These are phyloP conservation scores for Sugiyamaella lignohabitans DNA, from an alignment of 805 yeast genomes.

Conservation along the genomic window DNA sequence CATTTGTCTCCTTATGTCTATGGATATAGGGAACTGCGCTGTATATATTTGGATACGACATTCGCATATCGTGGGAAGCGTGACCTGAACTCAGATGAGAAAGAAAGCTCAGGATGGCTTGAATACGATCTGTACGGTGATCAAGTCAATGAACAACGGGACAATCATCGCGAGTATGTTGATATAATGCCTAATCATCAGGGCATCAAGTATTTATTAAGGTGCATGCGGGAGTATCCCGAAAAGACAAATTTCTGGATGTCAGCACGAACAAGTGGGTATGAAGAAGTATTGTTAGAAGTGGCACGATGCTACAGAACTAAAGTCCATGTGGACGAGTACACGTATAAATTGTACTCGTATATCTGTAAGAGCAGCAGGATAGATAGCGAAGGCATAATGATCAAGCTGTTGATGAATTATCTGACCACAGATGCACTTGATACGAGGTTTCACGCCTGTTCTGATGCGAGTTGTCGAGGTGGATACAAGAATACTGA, in stretches of 20 bases:
- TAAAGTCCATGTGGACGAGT: slow-evolving; percentile 31
- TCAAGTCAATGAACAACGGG: no score
- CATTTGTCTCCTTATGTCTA: slow-evolving; percentile 38
- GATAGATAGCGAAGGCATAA: slow-evolving; percentile 10
- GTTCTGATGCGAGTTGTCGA: slow-evolving; percentile 6
- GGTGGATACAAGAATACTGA: neutral
- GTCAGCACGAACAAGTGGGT: slow-evolving; percentile 40
- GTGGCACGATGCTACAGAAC: slow-evolving; percentile 27
- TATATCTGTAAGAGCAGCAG: slow-evolving; percentile 15
- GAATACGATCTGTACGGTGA: no score
- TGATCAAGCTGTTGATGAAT: slow-evolving; percentile 9
- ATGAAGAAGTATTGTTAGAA: slow-evolving; percentile 48
- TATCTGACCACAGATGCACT: slow-evolving; percentile 15
- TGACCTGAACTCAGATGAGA: no score
- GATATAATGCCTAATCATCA: slow-evolving; percentile 38
- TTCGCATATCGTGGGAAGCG: slow-evolving; percentile 47
- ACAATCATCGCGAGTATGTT: no score
- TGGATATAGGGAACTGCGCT: slow-evolving; percentile 33
- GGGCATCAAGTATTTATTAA: slow-evolving; percentile 36
- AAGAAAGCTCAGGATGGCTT: no score
- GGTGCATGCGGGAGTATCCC: slow-evolving; percentile 40
- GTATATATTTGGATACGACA: slow-evolving; percentile 50
- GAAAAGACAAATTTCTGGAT: slow-evolving; percentile 37
- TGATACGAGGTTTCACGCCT: slow-evolving; percentile 22
- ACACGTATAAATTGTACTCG: slow-evolving; percentile 22